These are phyloP conservation scores for Helianthus annuus DNA, from an alignment of 129 eudicot genomes.

Conservation along the genomic window DNA sequence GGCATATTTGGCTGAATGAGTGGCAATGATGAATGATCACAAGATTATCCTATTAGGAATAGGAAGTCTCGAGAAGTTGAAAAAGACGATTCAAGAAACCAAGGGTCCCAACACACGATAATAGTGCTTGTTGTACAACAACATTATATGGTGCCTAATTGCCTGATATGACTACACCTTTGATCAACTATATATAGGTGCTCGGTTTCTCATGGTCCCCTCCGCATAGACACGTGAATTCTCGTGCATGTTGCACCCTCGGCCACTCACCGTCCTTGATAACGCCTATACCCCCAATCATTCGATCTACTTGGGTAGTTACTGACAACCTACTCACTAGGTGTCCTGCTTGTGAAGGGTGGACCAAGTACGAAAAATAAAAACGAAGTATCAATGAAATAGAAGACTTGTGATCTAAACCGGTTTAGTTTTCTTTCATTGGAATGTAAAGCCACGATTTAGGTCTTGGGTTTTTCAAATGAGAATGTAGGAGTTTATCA, in stretches of 20 bases:
- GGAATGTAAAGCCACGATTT: too few relatives aligned
- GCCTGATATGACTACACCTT: not conserved
- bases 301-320: not conserved
- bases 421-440: too few relatives aligned
- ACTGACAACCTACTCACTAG: not conserved
- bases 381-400: not conserved
- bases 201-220: not conserved
- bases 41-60: not conserved
- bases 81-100: not conserved
- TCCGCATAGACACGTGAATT: constrained; percentile 7
- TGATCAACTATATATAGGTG: not conserved
- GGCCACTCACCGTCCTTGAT: not conserved
- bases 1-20: not conserved
- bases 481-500: too few relatives aligned
- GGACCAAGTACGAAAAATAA: not conserved
- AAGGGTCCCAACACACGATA: constrained; percentile 1
- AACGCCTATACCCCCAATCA: not conserved
- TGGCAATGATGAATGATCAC: not conserved
- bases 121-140: constrained; percentile 2
- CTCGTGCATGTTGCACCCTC: constrained; percentile 5
- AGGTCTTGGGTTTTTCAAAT: too few relatives aligned
- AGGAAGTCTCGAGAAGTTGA: not conserved
- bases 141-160: constrained; percentile 2
- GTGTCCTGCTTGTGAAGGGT: not conserved
- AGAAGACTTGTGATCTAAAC: too few relatives aligned